A percentile compares a stretch with the other conserved stretches of the same genome.
Conservation (phyloP, 176 grass and related monocot species). For the Lolium multiflorum region DNA sequence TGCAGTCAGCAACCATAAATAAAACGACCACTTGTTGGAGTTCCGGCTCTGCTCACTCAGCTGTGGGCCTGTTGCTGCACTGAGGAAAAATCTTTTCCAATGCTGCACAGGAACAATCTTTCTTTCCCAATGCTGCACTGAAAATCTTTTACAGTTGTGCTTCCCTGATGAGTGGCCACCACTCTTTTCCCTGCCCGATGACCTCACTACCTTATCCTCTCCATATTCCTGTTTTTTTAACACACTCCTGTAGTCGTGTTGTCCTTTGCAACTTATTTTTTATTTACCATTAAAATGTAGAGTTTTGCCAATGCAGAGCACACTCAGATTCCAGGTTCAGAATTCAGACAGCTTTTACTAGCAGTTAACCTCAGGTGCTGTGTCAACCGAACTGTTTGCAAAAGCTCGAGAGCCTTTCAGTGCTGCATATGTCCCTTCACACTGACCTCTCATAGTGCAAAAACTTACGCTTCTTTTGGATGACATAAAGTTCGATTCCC, state of each 20-base stretch:
- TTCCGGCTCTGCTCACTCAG: slow-evolving; percentile 33
- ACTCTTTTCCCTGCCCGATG: slow-evolving; percentile 22
- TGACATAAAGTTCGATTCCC: slow-evolving; percentile 29
- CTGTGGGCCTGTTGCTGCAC: slow-evolving; percentile 32
- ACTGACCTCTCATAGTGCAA: slow-evolving; percentile 40
- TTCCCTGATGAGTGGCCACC: slow-evolving; percentile 46
- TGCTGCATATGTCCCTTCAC: slow-evolving; percentile 24
- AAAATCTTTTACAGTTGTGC: slow-evolving; percentile 39
- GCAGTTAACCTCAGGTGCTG: neutral
- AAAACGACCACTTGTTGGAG: slow-evolving; percentile 13
- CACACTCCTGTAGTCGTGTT: neutral
- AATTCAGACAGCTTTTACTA: slow-evolving; percentile 38
- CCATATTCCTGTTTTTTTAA: slow-evolving; percentile 27
- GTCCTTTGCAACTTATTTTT: slow-evolving; percentile 6
- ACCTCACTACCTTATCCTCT: slow-evolving; percentile 58
- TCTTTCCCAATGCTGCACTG: slow-evolving; percentile 33
- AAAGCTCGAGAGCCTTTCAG: slow-evolving; percentile 31
- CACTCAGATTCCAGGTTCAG: slow-evolving; percentile 39
- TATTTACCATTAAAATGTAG: neutral
- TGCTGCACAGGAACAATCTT: slow-evolving; percentile 29
- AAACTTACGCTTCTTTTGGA: slow-evolving; percentile 28
- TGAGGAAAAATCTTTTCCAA: neutral
- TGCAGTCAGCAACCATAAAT: neutral
- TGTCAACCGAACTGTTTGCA: neutral
- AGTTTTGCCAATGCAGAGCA: slow-evolving; percentile 5